These are phyloP conservation scores for Coprinopsis cinerea DNA, from an alignment of 768 basidiomycete species.

Conservation along the genomic window DNA sequence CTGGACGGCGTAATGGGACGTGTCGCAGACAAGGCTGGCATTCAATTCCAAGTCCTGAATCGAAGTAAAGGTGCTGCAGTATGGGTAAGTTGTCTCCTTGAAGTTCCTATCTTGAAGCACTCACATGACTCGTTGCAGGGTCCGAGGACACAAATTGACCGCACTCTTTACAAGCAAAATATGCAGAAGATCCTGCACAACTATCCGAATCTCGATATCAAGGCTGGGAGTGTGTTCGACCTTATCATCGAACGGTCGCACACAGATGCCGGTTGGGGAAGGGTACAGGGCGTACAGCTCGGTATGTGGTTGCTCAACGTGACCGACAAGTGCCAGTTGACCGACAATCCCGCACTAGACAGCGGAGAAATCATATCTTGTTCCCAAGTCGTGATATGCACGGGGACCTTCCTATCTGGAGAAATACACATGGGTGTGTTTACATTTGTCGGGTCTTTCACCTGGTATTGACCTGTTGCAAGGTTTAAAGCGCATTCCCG, in stretches of 20 bases:
- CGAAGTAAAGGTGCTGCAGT: slow-evolving; percentile 83
- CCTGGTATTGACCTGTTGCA: neutral
- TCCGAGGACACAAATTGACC: slow-evolving; percentile 83
- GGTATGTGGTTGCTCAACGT: slow-evolving; percentile 32
- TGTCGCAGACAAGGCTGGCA: slow-evolving; percentile 87
- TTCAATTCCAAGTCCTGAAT: slow-evolving; percentile 85
- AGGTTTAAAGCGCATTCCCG: slow-evolving; percentile 72
- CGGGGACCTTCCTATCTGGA: slow-evolving; percentile 86
- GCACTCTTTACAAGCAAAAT: slow-evolving; percentile 73
- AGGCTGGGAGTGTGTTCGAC: slow-evolving; percentile 73
- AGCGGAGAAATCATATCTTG: slow-evolving; percentile 70
- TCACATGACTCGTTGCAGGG: slow-evolving; percentile 47
- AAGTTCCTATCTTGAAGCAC: neutral
- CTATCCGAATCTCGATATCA: slow-evolving; percentile 66
- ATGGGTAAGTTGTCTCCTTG: slow-evolving; percentile 52
- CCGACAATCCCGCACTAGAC: slow-evolving; percentile 40
- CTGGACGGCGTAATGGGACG: slow-evolving; percentile 82
- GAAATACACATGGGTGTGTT: slow-evolving; percentile 81
- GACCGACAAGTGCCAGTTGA: neutral
- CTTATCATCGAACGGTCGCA: slow-evolving; percentile 55
- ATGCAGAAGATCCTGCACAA: slow-evolving; percentile 68
- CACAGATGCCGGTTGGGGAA: slow-evolving; percentile 31
- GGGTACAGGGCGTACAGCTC: slow-evolving; percentile 59
- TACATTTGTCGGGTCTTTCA: neutral
- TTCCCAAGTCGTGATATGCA: slow-evolving; percentile 81